These are phyloP conservation scores for Adansonia grandidieri DNA, from an alignment of 441 rosid species.

Conservation along the genomic window DNA sequence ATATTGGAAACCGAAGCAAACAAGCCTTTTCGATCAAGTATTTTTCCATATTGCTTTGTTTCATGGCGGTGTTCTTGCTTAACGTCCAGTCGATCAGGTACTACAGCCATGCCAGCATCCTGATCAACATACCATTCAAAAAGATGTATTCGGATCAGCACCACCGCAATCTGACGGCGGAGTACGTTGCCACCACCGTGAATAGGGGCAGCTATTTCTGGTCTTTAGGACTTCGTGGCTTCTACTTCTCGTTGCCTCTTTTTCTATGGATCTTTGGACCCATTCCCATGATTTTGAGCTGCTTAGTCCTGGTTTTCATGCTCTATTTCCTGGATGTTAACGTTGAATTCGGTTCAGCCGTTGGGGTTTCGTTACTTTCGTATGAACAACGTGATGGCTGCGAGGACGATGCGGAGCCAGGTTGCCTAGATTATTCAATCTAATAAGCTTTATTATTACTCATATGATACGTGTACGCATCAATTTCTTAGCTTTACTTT, in stretches of 20 bases:
- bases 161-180: conserved; percentile 48
- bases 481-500: no score
- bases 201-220: conserved; percentile 83
- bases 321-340: conserved; percentile 69
- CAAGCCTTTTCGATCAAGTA: conserved; percentile 63
- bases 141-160: conserved; percentile 38
- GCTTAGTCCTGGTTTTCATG: conserved; percentile 55
- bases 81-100: conserved; percentile 82
- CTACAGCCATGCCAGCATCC: conserved; percentile 86
- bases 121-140: conserved; percentile 76
- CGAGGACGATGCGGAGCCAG: neutral
- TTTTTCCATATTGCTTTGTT: conserved; percentile 72
- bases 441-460: neutral
- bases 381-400: neutral
- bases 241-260: conserved; percentile 82
- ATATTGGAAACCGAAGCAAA: conserved; percentile 60
- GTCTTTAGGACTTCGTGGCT: conserved; percentile 83
- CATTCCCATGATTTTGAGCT: conserved; percentile 68
- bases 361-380: neutral
- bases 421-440: neutral
- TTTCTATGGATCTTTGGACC: conserved; percentile 92
- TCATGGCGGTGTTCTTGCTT: conserved; percentile 69
- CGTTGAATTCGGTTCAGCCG: conserved; percentile 38
- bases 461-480: no score
- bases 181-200: conserved; percentile 67